Percentiles rank a stretch among this genome's conserved stretches.
These are phyloP conservation scores for Exophiala sideris DNA, from an alignment of 2,329 filamentous ascomycete genomes.

Conservation along the genomic window DNA sequence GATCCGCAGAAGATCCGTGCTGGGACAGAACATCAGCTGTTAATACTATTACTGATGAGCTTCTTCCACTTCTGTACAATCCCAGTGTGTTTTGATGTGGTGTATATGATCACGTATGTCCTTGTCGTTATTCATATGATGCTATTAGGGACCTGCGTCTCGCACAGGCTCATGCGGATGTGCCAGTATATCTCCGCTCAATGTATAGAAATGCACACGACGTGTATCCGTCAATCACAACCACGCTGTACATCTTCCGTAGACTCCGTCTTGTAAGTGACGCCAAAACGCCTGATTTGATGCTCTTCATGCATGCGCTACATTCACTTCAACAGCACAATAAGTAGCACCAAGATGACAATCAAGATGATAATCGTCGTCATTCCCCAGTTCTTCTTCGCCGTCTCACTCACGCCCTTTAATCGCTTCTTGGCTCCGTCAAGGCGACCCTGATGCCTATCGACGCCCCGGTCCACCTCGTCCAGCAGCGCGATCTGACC, in stretches of 20 bases:
- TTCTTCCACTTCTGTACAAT: too few species aligned
- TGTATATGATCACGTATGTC: too few species aligned
- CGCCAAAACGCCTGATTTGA: neutral
- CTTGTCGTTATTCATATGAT: too few species aligned
- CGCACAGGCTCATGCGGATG: too few species aligned
- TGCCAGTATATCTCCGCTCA: too few species aligned
- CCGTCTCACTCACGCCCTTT: constrained; percentile 67
- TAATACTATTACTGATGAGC: too few species aligned
- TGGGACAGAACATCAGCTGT: too few species aligned
- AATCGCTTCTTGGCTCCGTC: constrained; percentile 71
- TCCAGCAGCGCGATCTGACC: constrained; percentile 85
- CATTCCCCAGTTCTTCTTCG: constrained; percentile 84
- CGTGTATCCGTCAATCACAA: too few species aligned
- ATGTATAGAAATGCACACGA: too few species aligned
- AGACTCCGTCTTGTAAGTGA: neutral
- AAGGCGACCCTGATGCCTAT: constrained; percentile 73
- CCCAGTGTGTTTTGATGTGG: too few species aligned
- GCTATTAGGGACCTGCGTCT: too few species aligned
- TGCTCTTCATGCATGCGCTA: neutral
- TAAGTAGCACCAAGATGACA: constrained; percentile 74
- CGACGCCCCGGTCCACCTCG: constrained; percentile 78
- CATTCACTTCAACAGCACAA: constrained; percentile 71
- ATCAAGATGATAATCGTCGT: constrained; percentile 77
- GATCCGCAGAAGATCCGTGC: too few species aligned
- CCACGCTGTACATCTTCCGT: neutral